phyloP scores from a whole-genome alignment of 2,329 filamentous ascomycete species.

The Alternaria sp. region DNA sequence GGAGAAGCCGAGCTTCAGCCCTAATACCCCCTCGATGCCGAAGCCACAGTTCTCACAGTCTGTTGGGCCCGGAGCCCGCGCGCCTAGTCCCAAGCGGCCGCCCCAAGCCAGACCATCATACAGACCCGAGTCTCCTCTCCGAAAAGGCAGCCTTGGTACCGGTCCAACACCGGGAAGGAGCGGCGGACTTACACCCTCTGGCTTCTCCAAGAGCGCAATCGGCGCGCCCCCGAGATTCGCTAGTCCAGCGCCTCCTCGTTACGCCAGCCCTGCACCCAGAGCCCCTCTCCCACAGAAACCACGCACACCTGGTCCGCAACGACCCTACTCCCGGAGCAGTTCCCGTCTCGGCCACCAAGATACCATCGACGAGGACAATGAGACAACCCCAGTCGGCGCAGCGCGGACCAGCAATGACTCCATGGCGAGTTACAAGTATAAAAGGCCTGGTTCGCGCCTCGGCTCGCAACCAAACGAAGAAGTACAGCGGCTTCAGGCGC shows the following conservation, averaged over 20 bases:
- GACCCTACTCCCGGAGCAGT: conserved; percentile 56
- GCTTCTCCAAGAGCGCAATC: conserved; percentile 60
- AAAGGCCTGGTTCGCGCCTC: conserved; percentile 33
- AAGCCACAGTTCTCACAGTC: conserved; percentile 91
- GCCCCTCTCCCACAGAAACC: conserved; percentile 61
- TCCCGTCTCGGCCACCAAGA: conserved; percentile 54
- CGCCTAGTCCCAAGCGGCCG: conserved; percentile 74
- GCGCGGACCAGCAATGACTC: conserved; percentile 61
- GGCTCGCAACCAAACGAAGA: conserved; percentile 63
- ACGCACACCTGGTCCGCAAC: conserved; percentile 48
- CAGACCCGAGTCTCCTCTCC: conserved; percentile 86
- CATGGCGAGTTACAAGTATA: conserved; percentile 53
- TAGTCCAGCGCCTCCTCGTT: conserved; percentile 66
- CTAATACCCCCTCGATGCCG: conserved; percentile 65
- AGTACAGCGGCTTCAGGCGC: conserved; percentile 71
- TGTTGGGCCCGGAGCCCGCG: conserved; percentile 72
- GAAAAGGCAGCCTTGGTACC: conserved; percentile 50
- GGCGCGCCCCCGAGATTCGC: conserved; percentile 64
- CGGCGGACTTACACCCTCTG: conserved; percentile 61
- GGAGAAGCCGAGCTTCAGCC: conserved; percentile 48
- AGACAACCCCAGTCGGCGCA: conserved; percentile 58
- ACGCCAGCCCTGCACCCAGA: conserved; percentile 64
- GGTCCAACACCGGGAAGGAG: conserved; percentile 58
- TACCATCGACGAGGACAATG: conserved; percentile 49
- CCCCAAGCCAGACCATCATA: conserved; percentile 74